Base-by-base conservation (phyloP, 2,329 filamentous ascomycete species). In the Ilyonectria sp. region DNA sequence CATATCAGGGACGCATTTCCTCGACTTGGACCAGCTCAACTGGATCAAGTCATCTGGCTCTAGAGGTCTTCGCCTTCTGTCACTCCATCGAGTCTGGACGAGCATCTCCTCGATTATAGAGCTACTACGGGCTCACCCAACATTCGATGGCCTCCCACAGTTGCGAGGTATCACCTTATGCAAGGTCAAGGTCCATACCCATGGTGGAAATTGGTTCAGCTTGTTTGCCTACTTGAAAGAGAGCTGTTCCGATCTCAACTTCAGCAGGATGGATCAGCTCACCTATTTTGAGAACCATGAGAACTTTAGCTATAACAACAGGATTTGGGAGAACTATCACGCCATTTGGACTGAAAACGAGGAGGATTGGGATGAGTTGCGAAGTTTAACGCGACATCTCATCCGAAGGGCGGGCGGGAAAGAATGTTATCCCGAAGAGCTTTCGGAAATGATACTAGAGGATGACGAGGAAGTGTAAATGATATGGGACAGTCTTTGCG, bases 11-110 rank as follows among this genome's bases (percentile, higher is more conserved):
- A 64, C 54, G 0, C 47, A 59, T 15, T 53, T 44, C 33, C 37
- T 64, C 3, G 19, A 64, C 17, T 10, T 64, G 9, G 47, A 64
- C 31, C 21, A 13, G 6, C 37, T 64, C 13, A 15, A 21, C 2
- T 47, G 60, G 60, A 33, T 37, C 5, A n/a, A 26, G 3, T 11
- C n/a, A 21, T 23, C 43, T 1, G 4, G 11, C n/a, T 55, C 50
- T 21, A 6, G 50, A 19, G 50, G 60, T 15, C 40, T 62, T n/a
- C 40, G 50, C 1, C 2, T 37, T 9, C 21, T 62, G 13, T 62
- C 26, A 15, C 50, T 62, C 8, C 21, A 17, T 6, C 31, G 60
- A 7, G 29, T 55, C 6, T 54, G 21, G 37, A 19, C 59, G 26
- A 61, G 40, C 29, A 61, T 55, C 10, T 11, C 59, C 3, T 61